These are phyloP conservation scores for Candida cerambycidarum DNA, from an alignment of 805 yeast genomes.

Conservation along the genomic window DNA sequence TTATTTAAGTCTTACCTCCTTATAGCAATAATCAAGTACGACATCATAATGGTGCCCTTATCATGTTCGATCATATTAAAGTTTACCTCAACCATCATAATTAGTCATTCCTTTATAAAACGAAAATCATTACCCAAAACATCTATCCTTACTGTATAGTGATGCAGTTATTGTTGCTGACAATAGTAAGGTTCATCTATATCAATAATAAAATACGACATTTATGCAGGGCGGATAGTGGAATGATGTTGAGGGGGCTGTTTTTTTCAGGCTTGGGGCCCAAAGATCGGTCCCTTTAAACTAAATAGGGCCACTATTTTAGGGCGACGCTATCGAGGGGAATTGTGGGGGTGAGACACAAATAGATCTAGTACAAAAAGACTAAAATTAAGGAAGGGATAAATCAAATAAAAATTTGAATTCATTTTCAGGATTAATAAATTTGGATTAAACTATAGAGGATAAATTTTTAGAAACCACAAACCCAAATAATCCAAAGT, in stretches of 20 bases:
- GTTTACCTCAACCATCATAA: too few relatives aligned
- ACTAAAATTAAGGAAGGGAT: background rate
- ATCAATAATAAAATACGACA: background rate
- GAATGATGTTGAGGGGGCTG: constrained; percentile 5
- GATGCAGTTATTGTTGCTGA: constrained; percentile 1
- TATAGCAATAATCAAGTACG: too few relatives aligned
- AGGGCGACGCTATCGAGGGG: constrained; percentile 6
- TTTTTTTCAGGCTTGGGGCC: background rate
- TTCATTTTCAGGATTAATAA: background rate
- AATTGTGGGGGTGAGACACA: constrained; percentile 6
- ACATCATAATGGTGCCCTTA: too few relatives aligned
- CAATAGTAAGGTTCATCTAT: background rate
- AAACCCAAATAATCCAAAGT: background rate
- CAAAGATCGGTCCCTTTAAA: background rate
- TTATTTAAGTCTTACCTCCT: too few relatives aligned
- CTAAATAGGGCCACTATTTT: background rate
- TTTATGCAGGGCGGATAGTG: constrained; percentile 4
- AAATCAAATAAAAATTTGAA: background rate
- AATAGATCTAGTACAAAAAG: constrained; percentile 1
- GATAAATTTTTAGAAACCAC: background rate
- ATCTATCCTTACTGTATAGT: background rate
- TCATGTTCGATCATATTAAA: too few relatives aligned
- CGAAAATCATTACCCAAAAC: background rate
- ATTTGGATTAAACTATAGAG: background rate
- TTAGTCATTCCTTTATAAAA: too few relatives aligned